Evolutionary conservation across 1,284 basidiomycete genomes (phyloP).

Genomic region (Rhodofomes roseus): DNA sequence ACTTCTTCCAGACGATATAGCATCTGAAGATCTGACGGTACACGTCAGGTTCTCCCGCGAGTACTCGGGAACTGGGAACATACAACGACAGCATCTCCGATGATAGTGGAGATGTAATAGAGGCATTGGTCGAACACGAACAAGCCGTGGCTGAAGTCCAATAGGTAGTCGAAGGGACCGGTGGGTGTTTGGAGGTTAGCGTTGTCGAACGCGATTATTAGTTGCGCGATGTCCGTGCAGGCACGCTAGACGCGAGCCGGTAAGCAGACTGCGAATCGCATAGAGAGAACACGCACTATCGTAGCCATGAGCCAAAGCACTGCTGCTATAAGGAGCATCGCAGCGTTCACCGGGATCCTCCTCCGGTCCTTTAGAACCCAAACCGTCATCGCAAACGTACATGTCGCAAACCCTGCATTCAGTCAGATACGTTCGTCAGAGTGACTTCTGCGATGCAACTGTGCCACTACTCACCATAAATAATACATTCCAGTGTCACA

Average conservation of each 20-base stretch:
- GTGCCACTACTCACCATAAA: neutral
- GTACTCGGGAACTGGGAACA: neutral
- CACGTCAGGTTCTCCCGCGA: neutral
- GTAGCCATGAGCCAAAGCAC: constrained; percentile 3
- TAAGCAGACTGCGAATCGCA: neutral
- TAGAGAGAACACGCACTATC: neutral
- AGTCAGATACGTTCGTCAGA: neutral
- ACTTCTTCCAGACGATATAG: neutral
- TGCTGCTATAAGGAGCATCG: neutral
- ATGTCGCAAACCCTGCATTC: constrained; percentile 1
- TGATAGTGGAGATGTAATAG: neutral
- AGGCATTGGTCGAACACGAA: neutral
- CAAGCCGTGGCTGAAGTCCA: neutral
- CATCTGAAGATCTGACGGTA: neutral
- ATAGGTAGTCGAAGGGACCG: neutral
- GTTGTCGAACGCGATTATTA: neutral
- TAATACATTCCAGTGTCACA: neutral
- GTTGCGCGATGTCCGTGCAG: neutral
- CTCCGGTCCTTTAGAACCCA: neutral
- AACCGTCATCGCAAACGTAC: constrained; percentile 2
- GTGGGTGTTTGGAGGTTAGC: neutral
- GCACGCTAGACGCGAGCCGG: neutral
- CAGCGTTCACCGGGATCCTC: neutral
- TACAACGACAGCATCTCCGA: neutral
- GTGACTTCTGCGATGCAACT: neutral